Percentiles rank a stretch among this genome's conserved stretches.
Conservation (phyloP, 768 basidiomycete species). For the Podaxis sp. region DNA sequence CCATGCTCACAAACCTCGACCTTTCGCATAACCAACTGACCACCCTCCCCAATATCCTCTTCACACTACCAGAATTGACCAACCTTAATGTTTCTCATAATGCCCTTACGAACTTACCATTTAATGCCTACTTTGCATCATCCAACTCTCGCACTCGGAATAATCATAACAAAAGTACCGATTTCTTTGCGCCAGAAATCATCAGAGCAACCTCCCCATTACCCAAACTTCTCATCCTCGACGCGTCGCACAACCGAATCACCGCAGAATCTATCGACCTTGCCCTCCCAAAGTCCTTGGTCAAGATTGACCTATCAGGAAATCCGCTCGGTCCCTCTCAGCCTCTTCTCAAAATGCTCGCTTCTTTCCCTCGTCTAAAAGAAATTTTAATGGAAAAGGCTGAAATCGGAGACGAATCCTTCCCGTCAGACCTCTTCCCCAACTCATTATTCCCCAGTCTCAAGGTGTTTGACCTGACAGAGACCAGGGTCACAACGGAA, state of each 20-base stretch:
- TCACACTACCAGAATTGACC: slow-evolving; percentile 65
- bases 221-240: slow-evolving; percentile 62
- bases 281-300: slow-evolving; percentile 50
- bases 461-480: slow-evolving; percentile 61
- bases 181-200: slow-evolving; percentile 66
- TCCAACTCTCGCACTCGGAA: slow-evolving; percentile 22
- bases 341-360: slow-evolving; percentile 47
- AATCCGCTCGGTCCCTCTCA: slow-evolving; percentile 60
- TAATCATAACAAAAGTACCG: slow-evolving; percentile 38
- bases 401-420: slow-evolving; percentile 60
- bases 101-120: slow-evolving; percentile 56
- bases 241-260: slow-evolving; percentile 70
- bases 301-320: slow-evolving; percentile 61
- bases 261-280: slow-evolving; percentile 53
- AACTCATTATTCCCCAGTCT: slow-evolving; percentile 48
- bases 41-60: slow-evolving; percentile 62
- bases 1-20: slow-evolving; percentile 65
- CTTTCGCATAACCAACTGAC: slow-evolving; percentile 72
- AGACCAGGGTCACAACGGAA: slow-evolving; percentile 57
- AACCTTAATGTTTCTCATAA: slow-evolving; percentile 76
- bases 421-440: slow-evolving; percentile 41
- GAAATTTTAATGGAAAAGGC: slow-evolving; percentile 58
- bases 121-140: slow-evolving; percentile 56
- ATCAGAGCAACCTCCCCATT: slow-evolving; percentile 62
- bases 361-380: slow-evolving; percentile 49